Evolutionary conservation across 1,139 yeast species (phyloP).

Genomic region (Zhuliangozyma blackwelliae): DNA sequence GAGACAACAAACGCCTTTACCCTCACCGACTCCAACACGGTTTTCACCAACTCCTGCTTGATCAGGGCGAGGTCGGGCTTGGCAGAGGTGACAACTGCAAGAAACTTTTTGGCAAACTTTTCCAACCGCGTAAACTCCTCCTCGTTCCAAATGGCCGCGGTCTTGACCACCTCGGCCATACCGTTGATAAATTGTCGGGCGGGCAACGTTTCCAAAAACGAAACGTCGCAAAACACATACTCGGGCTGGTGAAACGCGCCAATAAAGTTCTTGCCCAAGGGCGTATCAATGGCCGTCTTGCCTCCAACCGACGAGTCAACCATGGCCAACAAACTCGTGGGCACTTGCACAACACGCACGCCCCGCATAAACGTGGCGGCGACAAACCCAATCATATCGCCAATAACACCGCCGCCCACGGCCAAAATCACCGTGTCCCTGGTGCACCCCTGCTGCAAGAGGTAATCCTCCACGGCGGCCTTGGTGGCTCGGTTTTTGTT

Average conservation of each 20-base stretch:
- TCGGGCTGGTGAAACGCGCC: constrained; percentile 98
- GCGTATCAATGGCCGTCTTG: constrained; percentile 98
- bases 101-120: constrained; percentile 62
- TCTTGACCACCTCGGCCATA: constrained; percentile 97
- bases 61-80: constrained; percentile 60
- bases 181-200: constrained; percentile 95
- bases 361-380: constrained; percentile 99
- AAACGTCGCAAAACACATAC: constrained; percentile 82
- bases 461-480: constrained; percentile 88
- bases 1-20: constrained; percentile 96
- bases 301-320: constrained; percentile 99
- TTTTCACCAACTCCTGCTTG: constrained; percentile 66
- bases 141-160: constrained; percentile 98
- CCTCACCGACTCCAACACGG: constrained; percentile 80
- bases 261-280: constrained; percentile 89
- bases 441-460: constrained; percentile 84
- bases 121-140: constrained; percentile 82
- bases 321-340: constrained; percentile 93
- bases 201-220: constrained; percentile 84
- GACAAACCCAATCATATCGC: constrained; percentile 98
- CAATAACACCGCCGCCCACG: constrained; percentile 98
- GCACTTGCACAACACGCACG: constrained; percentile 88
- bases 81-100: constrained; percentile 49
- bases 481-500: constrained; percentile 86
- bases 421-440: constrained; percentile 95